Evolutionary conservation across 176 grass and related monocot species (phyloP).

Genomic region (Puccinellia tenuiflora): DNA sequence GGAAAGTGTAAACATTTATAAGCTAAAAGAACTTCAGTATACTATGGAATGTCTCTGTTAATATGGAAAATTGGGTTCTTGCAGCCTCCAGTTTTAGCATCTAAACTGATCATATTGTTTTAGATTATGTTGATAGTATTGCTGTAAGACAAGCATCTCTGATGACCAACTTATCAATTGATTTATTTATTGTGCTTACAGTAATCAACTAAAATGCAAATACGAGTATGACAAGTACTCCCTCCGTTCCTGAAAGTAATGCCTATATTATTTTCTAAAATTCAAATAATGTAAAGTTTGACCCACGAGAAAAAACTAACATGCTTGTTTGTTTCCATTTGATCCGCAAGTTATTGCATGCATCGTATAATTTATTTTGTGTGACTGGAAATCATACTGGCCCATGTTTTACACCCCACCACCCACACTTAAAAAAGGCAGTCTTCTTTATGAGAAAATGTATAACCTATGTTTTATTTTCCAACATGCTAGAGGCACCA

Average conservation of each 20-base stretch:
- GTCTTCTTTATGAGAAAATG: neutral
- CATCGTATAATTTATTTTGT: neutral
- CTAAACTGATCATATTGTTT: neutral
- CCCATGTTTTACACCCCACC: neutral
- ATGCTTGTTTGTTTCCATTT: neutral
- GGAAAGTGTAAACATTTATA: constrained; percentile 4
- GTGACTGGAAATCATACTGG: neutral
- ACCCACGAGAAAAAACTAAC: too few species aligned
- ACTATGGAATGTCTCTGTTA: neutral
- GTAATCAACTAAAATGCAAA: neutral
- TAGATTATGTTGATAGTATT: neutral
- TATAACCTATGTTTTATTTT: neutral
- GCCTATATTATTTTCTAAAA: too few species aligned
- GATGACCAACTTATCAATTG: neutral
- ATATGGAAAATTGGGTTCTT: neutral
- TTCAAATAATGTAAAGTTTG: too few species aligned
- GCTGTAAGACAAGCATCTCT: neutral
- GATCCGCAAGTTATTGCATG: neutral
- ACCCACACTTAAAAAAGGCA: neutral
- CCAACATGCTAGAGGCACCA: neutral
- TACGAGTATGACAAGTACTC: neutral
- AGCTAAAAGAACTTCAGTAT: neutral
- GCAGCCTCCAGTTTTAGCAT: neutral
- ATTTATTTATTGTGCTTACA: neutral
- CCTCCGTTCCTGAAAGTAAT: too few species aligned